phyloP scores from a whole-genome alignment of 805 yeast genomes.

The Limtongia smithiae region DNA sequence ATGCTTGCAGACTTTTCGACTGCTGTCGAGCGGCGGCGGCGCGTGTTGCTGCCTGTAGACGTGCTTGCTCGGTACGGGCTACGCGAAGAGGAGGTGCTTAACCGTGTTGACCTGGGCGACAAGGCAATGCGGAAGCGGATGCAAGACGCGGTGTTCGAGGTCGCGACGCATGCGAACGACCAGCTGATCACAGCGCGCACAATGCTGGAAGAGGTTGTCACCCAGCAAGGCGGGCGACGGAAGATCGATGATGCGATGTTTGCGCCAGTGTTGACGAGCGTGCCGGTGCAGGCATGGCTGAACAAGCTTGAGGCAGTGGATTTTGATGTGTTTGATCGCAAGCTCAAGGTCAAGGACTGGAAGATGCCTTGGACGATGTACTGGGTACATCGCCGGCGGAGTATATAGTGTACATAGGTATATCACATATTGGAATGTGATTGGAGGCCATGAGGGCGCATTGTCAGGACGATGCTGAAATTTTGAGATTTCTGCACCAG shows the following conservation, averaged over 20 bases:
- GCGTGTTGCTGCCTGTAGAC: conserved; percentile 61
- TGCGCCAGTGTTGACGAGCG: conserved; percentile 62
- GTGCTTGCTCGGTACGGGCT: conserved; percentile 50
- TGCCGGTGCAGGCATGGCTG: conserved; percentile 64
- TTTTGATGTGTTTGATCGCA: conserved; percentile 55
- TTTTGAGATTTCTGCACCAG: too few relatives aligned
- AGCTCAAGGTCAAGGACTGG: conserved; percentile 54
- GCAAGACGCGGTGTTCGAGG: conserved; percentile 60
- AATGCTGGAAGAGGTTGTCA: conserved; percentile 45
- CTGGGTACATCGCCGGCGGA: conserved; percentile 44
- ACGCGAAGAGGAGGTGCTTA: conserved; percentile 61
- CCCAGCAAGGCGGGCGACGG: conserved; percentile 40
- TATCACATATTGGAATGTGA: too few relatives aligned
- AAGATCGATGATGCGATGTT: conserved; percentile 52
- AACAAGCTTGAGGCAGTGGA: conserved; percentile 57
- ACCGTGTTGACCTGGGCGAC: conserved; percentile 29
- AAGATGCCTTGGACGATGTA: conserved; percentile 60
- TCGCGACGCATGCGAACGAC: conserved; percentile 75
- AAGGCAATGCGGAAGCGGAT: conserved; percentile 41
- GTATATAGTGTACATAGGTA: too few relatives aligned
- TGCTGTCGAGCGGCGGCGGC: conserved; percentile 50
- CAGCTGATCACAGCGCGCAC: conserved; percentile 66
- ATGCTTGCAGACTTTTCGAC: conserved; percentile 57
- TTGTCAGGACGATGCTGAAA: too few relatives aligned
- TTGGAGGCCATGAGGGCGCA: too few relatives aligned